Percentiles rank a stretch among this genome's conserved stretches.
Evolutionary conservation across 257 asterid genomes (phyloP).

Genomic region (Gynochthodes officinalis): DNA sequence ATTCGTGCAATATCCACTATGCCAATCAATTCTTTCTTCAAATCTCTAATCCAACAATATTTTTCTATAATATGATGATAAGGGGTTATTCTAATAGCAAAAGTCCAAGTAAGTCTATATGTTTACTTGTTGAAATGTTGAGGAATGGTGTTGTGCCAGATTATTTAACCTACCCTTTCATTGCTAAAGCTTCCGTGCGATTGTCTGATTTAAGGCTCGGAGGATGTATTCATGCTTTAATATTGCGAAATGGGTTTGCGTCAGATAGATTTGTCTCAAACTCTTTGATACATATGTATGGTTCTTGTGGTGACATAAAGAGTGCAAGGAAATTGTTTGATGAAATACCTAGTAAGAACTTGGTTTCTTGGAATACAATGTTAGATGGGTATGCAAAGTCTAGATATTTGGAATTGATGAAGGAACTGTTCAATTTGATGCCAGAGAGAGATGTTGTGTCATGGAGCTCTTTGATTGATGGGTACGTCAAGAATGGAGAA

Average conservation of each 20-base stretch:
- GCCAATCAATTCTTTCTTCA: constrained; percentile 50
- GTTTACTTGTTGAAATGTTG: constrained; percentile 39
- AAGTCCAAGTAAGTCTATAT: constrained; percentile 40
- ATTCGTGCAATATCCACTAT: constrained; percentile 31
- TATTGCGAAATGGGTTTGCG: constrained; percentile 40
- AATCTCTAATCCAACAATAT: constrained; percentile 40
- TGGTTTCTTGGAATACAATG: constrained; percentile 72
- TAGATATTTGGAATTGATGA: constrained; percentile 48
- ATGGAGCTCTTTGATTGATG: constrained; percentile 85
- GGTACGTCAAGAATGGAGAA: constrained; percentile 62
- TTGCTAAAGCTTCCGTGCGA: constrained; percentile 55
- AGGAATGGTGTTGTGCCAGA: constrained; percentile 41
- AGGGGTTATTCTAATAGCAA: constrained; percentile 52
- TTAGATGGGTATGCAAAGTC: constrained; percentile 72
- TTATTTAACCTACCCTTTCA: constrained; percentile 65
- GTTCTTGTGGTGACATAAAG: constrained; percentile 33
- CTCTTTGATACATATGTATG: constrained; percentile 73
- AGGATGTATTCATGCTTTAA: constrained; percentile 40
- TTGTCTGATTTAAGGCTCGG: constrained; percentile 40
- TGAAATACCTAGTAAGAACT: constrained; percentile 52
- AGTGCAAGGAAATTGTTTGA: constrained; percentile 60
- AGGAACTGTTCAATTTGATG: constrained; percentile 63
- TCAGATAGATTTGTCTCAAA: constrained; percentile 49
- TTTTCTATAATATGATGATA: constrained; percentile 52
- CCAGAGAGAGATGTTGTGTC: constrained; percentile 63